A percentile compares a stretch with the other conserved stretches of the same genome.
Conservation (phyloP, 805 yeast species). For the Diddensiella caesifluorescens region DNA sequence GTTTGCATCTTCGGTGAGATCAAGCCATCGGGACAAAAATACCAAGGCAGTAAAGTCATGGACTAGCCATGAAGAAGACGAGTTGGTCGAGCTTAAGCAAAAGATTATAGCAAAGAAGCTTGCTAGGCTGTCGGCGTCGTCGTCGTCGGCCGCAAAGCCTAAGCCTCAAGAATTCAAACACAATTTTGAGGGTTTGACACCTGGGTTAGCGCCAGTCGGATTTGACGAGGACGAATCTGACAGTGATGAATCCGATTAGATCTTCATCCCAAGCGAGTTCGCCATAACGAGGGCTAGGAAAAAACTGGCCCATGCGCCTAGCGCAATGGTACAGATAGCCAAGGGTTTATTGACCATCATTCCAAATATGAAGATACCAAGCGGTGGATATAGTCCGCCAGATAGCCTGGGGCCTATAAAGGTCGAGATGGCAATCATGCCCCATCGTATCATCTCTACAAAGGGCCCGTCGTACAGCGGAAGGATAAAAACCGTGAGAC, state of each 20-base stretch:
- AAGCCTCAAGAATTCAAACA: neutral
- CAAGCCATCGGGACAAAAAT: neutral
- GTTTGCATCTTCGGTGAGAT: slow-evolving; percentile 2
- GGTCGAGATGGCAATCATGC: slow-evolving; percentile 20
- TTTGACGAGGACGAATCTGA: slow-evolving; percentile 24
- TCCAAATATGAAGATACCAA: slow-evolving; percentile 22
- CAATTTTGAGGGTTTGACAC: slow-evolving; percentile 23
- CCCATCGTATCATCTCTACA: slow-evolving; percentile 18
- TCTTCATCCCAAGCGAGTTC: slow-evolving; percentile 16
- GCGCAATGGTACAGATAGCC: slow-evolving; percentile 20
- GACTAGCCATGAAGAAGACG: slow-evolving; percentile 6
- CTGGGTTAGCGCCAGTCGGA: slow-evolving; percentile 28
- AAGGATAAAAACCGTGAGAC: slow-evolving; percentile 22
- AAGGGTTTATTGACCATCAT: slow-evolving; percentile 23
- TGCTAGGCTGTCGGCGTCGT: slow-evolving; percentile 1
- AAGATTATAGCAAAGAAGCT: slow-evolving; percentile 10
- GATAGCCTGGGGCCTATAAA: slow-evolving; percentile 19
- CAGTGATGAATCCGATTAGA: slow-evolving; percentile 5
- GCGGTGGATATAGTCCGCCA: slow-evolving; percentile 19
- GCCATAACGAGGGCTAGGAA: slow-evolving; percentile 20
- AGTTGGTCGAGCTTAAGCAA: slow-evolving; percentile 13
- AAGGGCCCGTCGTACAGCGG: slow-evolving; percentile 22
- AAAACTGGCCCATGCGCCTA: slow-evolving; percentile 21
- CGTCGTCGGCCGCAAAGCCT: neutral
- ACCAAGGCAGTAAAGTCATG: slow-evolving; percentile 13